Conservation (phyloP, 1,139 yeast species). For the Kodamaea fungicola region DNA sequence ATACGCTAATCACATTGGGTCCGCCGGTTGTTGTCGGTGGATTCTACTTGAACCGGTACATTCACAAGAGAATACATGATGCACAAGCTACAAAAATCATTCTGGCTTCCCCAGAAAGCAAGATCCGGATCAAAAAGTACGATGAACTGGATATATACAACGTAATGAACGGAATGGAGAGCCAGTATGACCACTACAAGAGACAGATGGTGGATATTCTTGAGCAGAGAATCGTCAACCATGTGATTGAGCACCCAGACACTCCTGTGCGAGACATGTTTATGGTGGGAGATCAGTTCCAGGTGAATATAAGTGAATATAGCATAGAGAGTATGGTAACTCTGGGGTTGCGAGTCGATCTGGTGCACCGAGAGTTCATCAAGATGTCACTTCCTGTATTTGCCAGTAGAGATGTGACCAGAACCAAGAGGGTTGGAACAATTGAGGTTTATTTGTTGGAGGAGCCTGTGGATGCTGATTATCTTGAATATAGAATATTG, state of each 20-base stretch:
- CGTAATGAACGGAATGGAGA: slow-evolving; percentile 36
- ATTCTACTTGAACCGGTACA: slow-evolving; percentile 21
- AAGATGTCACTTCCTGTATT: slow-evolving; percentile 34
- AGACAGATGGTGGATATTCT: slow-evolving; percentile 26
- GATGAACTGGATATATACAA: slow-evolving; percentile 32
- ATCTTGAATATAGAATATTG: slow-evolving; percentile 19
- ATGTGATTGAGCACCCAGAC: slow-evolving; percentile 5
- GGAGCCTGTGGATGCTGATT: slow-evolving; percentile 8
- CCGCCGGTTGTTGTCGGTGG: slow-evolving; percentile 35
- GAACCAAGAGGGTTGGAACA: slow-evolving; percentile 28
- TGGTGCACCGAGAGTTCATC: slow-evolving; percentile 17
- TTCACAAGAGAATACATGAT: slow-evolving; percentile 14
- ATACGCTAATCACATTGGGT: slow-evolving; percentile 29
- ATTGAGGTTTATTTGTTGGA: slow-evolving; percentile 32
- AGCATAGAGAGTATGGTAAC: slow-evolving; percentile 13
- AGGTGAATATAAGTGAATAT: slow-evolving; percentile 13
- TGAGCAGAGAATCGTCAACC: slow-evolving; percentile 22
- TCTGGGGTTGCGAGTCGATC: slow-evolving; percentile 8
- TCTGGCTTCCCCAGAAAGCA: slow-evolving; percentile 9
- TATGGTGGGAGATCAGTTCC: slow-evolving; percentile 29
- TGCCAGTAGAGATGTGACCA: slow-evolving; percentile 15
- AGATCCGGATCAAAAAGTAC: slow-evolving; percentile 26
- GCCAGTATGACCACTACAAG: slow-evolving; percentile 35
- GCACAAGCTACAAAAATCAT: slow-evolving; percentile 11
- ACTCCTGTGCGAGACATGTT: slow-evolving; percentile 10